Evolutionary conservation across 176 grass and related monocot species (phyloP), one percentile per base, ranked within the genome.

Genomic region (Musa schizocarpa): DNA sequence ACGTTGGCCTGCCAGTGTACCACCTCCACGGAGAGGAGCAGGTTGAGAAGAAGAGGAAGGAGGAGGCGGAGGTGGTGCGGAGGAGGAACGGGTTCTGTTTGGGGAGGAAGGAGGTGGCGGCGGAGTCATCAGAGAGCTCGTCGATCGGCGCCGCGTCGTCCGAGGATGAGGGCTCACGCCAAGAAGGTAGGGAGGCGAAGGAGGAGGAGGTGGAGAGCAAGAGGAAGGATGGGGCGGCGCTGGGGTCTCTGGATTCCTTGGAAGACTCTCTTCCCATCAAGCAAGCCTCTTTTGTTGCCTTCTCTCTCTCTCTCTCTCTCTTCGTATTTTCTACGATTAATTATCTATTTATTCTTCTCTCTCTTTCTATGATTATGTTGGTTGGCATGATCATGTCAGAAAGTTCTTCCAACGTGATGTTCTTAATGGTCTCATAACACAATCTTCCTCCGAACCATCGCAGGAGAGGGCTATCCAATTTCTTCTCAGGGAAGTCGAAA

Each of bases 401-500:
- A 43, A 43, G 34, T 43, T 43, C 34, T 43, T 43, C 34, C 34
- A 43, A 6, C 34, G 34, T 43, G 34, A 43, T 43, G 34, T 5
- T 43, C 4, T 43, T 43, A 43, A 6, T 43, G 34, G 34, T 43
- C 34, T 43, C 34, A 43, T 43, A 43, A 43, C 34, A 43, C 34
- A 43, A 43, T 43, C 34, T 43, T 43, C 34, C 34, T 43, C 34
- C 34, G 4, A 43, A 43, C 34, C 34, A 61, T 85, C 49, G 61
- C 82, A 96, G 93, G 89, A 83, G 89, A 74, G 93, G 93, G 13
- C 80, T 96, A 13, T 96, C 93, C 55, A 92, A 80, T 76, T 96
- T 83, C 81, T 96, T 96, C 81, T 92, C 89, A 62, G 93, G 93
- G 75, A 92, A 88, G 77, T 92, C 93, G n/a, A 85, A 88, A 65